Conservation (phyloP, 164 flowering plant species). For the Macadamia tetraphylla region DNA sequence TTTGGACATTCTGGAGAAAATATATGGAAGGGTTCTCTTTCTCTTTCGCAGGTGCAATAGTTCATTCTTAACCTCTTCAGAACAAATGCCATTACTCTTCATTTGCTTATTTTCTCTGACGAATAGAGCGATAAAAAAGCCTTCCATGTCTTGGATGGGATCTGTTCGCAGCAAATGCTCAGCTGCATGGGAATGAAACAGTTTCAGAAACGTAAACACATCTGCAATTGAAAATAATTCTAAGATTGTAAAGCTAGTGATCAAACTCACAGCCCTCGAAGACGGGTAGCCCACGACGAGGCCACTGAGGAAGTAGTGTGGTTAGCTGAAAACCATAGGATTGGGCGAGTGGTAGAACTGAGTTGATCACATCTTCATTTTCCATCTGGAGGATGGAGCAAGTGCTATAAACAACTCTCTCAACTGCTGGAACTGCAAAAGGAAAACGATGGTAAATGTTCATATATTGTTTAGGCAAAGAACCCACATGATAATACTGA, state of each 20-base stretch:
- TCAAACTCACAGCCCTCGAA: conserved; percentile 69
- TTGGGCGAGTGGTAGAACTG: conserved; percentile 66
- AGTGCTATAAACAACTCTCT: conserved; percentile 54
- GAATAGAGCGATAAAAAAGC: conserved; percentile 85
- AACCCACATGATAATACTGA: no score
- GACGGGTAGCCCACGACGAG: conserved; percentile 86
- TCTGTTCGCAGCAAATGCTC: conserved; percentile 63
- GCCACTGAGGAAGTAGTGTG: conserved; percentile 73
- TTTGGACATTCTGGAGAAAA: conserved; percentile 5
- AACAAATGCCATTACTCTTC: background rate
- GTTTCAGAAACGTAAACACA: background rate
- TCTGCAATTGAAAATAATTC: background rate
- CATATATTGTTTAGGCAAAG: no score
- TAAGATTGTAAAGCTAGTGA: no score
- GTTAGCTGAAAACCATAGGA: conserved; percentile 63
- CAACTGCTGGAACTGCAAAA: conserved; percentile 33
- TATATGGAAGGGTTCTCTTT: background rate
- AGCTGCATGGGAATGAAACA: conserved; percentile 34
- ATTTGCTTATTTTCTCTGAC: conserved; percentile 24
- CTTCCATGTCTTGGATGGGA: conserved; percentile 68
- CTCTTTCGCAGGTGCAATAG: background rate
- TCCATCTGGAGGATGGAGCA: conserved; percentile 87
- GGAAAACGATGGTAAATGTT: no score
- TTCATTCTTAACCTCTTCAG: no score
- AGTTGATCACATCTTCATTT: conserved; percentile 81